Evolutionary conservation across 192 early-diverging fungal species (phyloP).

Genomic region (Podila verticillata): DNA sequence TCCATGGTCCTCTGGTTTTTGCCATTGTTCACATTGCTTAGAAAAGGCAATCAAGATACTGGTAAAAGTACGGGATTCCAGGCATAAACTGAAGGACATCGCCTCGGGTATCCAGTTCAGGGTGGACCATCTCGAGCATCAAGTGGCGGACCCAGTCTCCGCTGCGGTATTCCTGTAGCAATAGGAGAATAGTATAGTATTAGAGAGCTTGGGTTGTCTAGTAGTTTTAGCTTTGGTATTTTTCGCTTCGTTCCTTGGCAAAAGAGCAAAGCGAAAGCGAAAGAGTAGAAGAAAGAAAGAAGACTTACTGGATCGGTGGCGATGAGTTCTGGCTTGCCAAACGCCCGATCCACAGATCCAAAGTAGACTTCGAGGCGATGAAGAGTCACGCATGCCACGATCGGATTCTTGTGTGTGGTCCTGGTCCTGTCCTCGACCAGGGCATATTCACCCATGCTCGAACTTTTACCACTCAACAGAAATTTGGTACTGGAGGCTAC

Average conservation of each 20-base stretch:
- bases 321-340: conserved; percentile 32
- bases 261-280: not conserved
- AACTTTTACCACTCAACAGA: conserved; percentile 21
- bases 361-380: conserved; percentile 11
- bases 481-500: too few relatives aligned
- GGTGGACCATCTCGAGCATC: conserved; percentile 39
- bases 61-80: conserved; percentile 36
- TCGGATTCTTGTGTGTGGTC: conserved; percentile 16
- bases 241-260: not conserved
- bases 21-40: not conserved
- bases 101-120: conserved; percentile 30
- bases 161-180: conserved; percentile 44
- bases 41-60: conserved; percentile 7
- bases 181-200: not conserved
- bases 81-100: conserved; percentile 40
- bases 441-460: conserved; percentile 24
- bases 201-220: not conserved
- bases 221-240: not conserved
- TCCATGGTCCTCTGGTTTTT: not conserved
- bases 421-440: conserved; percentile 29
- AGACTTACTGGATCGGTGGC: conserved; percentile 37
- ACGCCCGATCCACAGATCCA: conserved; percentile 18
- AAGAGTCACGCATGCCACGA: conserved; percentile 32
- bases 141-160: conserved; percentile 17
- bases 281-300: not conserved